A percentile compares a stretch with the other conserved stretches of the same genome.
phyloP scores from a whole-genome alignment of 305 asterid genomes.

The Solanum hybrid region DNA sequence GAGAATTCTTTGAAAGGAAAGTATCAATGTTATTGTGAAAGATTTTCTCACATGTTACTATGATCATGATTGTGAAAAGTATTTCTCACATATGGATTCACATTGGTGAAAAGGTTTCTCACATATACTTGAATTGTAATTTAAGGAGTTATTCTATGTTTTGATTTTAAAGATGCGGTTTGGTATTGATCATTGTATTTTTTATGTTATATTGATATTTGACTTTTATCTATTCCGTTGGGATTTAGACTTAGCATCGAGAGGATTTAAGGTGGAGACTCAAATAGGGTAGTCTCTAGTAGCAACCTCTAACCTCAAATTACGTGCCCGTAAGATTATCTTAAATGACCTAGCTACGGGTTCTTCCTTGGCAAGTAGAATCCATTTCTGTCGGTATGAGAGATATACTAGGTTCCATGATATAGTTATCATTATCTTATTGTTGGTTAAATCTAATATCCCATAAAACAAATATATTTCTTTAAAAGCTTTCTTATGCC shows the following conservation, averaged over 20 bases:
- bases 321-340: neutral
- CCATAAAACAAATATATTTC: neutral
- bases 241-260: neutral
- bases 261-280: neutral
- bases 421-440: neutral
- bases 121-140: no score
- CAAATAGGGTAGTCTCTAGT: neutral
- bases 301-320: neutral
- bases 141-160: no score
- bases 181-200: no score
- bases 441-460: neutral
- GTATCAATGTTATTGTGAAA: no score
- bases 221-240: neutral
- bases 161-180: no score
- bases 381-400: neutral
- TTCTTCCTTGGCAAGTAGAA: neutral
- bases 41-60: no score
- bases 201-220: neutral
- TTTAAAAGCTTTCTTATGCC: neutral
- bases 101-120: no score
- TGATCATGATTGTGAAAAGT: no score
- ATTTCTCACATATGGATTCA: no score
- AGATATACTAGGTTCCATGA: neutral
- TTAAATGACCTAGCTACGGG: neutral
- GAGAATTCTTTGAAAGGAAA: no score